Conservation (phyloP, 495 filamentous ascomycete genomes). For the Penicillium crystallinum region DNA sequence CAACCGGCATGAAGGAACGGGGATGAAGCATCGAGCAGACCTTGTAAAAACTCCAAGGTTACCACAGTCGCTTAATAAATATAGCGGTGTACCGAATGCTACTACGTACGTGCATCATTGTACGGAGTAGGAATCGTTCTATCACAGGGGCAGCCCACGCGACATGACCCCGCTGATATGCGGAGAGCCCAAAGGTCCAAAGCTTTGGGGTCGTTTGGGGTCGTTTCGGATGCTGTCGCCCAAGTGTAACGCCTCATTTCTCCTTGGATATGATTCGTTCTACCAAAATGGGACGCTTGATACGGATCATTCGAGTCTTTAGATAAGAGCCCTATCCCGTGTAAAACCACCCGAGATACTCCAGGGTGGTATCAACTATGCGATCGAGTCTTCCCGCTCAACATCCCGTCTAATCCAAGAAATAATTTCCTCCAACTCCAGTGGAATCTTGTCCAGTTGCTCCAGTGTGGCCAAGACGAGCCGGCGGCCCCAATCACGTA, state of each 20-base stretch:
- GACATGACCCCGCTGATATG: background rate
- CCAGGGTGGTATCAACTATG: background rate
- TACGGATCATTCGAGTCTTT: no score
- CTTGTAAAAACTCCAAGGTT: background rate
- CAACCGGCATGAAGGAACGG: background rate
- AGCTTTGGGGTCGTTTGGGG: background rate
- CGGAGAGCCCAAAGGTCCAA: background rate
- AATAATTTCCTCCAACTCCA: slow-evolving; percentile 28
- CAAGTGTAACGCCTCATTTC: background rate
- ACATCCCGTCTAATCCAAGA: slow-evolving; percentile 29
- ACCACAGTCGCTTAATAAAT: background rate
- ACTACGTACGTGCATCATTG: no score
- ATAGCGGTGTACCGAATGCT: background rate
- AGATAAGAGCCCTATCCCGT: no score
- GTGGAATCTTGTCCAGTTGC: slow-evolving; percentile 25
- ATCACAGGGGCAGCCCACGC: background rate
- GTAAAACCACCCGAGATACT: no score
- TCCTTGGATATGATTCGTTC: background rate
- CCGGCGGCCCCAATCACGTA: slow-evolving; percentile 32
- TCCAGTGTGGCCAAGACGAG: slow-evolving; percentile 31
- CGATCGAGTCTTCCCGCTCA: slow-evolving; percentile 10
- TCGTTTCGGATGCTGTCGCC: background rate
- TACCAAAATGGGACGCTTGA: no score
- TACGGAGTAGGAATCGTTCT: no score
- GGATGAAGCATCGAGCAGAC: background rate